Evolutionary conservation across 495 filamentous ascomycete genomes (phyloP).

Genomic region (Durotheca rogersii): DNA sequence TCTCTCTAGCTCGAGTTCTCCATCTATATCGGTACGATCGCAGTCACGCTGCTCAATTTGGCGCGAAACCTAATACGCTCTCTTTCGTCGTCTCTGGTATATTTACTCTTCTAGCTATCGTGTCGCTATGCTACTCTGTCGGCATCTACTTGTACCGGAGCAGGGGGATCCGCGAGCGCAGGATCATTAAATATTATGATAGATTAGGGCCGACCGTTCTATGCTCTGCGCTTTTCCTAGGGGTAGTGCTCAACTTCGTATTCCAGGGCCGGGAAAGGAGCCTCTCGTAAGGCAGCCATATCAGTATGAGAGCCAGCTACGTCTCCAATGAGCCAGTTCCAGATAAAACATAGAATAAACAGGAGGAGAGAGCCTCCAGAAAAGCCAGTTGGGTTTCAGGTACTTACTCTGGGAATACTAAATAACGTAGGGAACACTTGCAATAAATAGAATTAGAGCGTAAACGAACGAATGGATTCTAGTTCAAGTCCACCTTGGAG

Average conservation of each 20-base stretch:
- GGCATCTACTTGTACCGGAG: conserved; percentile 86
- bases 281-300: conserved; percentile 39
- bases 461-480: too few species aligned
- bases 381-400: too few species aligned
- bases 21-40: conserved; percentile 90
- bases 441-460: too few species aligned
- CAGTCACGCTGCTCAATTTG: conserved; percentile 90
- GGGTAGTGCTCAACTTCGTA: conserved; percentile 76
- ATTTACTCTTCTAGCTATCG: conserved; percentile 78
- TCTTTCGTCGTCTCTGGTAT: conserved; percentile 68
- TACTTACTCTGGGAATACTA: too few species aligned
- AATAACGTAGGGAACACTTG: too few species aligned
- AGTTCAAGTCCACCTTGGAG: too few species aligned
- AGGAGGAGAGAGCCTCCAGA: too few species aligned
- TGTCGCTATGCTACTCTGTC: conserved; percentile 75
- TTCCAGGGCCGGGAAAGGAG: conserved; percentile 50
- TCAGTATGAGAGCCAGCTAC: too few species aligned
- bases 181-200: conserved; percentile 87
- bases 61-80: conserved; percentile 45
- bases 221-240: conserved; percentile 68
- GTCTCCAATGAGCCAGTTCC: too few species aligned
- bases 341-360: too few species aligned
- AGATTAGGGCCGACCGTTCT: conserved; percentile 80
- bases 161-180: conserved; percentile 74
- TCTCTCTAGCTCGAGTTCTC: conserved; percentile 77